These are phyloP conservation scores for Trametes maxima DNA, from an alignment of 768 basidiomycete genomes.

Conservation along the genomic window DNA sequence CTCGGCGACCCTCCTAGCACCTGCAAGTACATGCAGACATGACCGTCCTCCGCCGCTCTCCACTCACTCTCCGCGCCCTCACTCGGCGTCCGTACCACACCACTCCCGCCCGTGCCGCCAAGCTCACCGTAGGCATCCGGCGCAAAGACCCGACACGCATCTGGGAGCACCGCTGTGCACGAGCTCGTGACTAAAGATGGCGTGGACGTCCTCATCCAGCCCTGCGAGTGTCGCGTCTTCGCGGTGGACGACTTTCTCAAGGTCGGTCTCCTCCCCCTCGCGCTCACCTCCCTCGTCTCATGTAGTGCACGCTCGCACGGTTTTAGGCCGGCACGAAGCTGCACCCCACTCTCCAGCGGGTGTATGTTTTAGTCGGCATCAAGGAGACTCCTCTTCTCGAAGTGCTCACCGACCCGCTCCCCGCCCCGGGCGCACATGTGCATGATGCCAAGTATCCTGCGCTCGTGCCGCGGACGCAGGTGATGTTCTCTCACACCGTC, in stretches of 20 bases:
- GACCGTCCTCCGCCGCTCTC: slow-evolving; percentile 25
- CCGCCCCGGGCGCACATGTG: slow-evolving; percentile 25
- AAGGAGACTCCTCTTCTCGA: slow-evolving; percentile 80
- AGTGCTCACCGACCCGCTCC: slow-evolving; percentile 51
- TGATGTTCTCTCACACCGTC: slow-evolving; percentile 92
- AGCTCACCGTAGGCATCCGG: slow-evolving; percentile 56
- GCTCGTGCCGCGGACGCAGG: slow-evolving; percentile 59
- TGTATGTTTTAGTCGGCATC: slow-evolving; percentile 84
- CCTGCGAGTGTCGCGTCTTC: slow-evolving; percentile 77
- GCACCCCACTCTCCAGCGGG: slow-evolving; percentile 53
- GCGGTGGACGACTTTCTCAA: slow-evolving; percentile 60
- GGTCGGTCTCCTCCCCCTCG: slow-evolving; percentile 44
- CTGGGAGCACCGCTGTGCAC: slow-evolving; percentile 85
- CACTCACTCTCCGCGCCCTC: slow-evolving; percentile 7
- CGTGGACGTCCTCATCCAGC: slow-evolving; percentile 72
- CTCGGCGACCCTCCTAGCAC: neutral
- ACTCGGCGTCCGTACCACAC: slow-evolving; percentile 11
- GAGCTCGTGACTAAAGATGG: slow-evolving; percentile 56
- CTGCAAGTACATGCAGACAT: slow-evolving; percentile 15
- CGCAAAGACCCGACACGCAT: slow-evolving; percentile 79
- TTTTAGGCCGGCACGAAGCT: slow-evolving; percentile 79
- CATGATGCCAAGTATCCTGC: slow-evolving; percentile 18
- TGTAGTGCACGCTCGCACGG: neutral
- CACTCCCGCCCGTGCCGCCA: slow-evolving; percentile 6
- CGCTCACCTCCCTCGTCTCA: neutral